Conservation (phyloP, 1,284 basidiomycete species). For the Trichosporon faecale region DNA sequence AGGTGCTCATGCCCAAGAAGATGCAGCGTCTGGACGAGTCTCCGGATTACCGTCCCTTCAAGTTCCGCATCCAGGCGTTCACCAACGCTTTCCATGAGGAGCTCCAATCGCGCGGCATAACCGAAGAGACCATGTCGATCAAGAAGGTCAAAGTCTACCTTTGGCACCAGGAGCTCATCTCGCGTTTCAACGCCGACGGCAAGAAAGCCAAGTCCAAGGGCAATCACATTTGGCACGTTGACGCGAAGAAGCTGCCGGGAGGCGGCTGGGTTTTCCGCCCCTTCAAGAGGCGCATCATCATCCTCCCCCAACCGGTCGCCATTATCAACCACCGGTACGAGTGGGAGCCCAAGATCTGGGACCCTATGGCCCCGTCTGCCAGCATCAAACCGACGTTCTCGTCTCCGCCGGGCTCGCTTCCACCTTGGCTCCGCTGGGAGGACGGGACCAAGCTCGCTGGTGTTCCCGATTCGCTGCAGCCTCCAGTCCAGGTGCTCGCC, state of each 20-base stretch:
- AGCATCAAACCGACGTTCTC: conserved; percentile 73
- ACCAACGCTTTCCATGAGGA: conserved; percentile 95
- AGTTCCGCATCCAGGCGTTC: conserved; percentile 98
- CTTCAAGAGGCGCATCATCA: conserved; percentile 81
- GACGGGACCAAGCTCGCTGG: conserved; percentile 58
- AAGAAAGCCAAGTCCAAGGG: conserved; percentile 99
- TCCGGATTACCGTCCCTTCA: conserved; percentile 95
- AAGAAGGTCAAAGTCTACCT: conserved; percentile 90
- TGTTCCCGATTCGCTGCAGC: conserved; percentile 32
- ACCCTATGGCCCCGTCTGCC: conserved; percentile 81
- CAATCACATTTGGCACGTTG: conserved; percentile 99
- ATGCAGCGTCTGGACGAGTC: conserved; percentile 95
- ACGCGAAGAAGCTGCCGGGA: conserved; percentile 77
- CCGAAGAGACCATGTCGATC: conserved; percentile 57
- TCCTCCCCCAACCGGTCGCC: conserved; percentile 73
- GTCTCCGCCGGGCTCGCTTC: conserved; percentile 67
- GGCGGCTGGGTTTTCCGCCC: conserved; percentile 87
- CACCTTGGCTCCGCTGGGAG: conserved; percentile 84
- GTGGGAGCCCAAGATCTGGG: conserved; percentile 94
- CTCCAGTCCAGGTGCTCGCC: conserved; percentile 32
- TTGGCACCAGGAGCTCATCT: conserved; percentile 87
- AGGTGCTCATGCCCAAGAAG: conserved; percentile 97
- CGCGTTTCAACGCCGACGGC: conserved; percentile 97
- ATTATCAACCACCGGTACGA: conserved; percentile 73
- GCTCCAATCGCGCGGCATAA: conserved; percentile 52